phyloP scores from a whole-genome alignment of 805 yeast genomes.

The Candida xyloterini region DNA sequence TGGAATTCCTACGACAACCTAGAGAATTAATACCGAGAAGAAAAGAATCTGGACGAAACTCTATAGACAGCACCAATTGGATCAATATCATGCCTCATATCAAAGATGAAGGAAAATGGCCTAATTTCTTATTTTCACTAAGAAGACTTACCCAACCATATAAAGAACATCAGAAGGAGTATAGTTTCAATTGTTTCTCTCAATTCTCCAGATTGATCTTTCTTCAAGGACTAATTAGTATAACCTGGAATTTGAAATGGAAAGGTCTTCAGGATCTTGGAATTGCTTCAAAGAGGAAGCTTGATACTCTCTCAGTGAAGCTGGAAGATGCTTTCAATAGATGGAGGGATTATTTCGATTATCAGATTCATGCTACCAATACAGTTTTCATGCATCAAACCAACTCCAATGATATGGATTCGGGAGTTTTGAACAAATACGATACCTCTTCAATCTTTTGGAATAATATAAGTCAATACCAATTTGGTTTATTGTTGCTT shows the following conservation, averaged over 20 bases:
- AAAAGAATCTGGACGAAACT: slow-evolving; percentile 7
- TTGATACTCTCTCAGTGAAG: slow-evolving; percentile 29
- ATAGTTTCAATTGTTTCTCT: slow-evolving; percentile 34
- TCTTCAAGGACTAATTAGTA: slow-evolving; percentile 33
- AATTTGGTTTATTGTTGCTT: slow-evolving; percentile 13
- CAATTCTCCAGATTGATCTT: slow-evolving; percentile 37
- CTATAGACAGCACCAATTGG: slow-evolving; percentile 2
- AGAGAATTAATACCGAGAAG: slow-evolving; percentile 18
- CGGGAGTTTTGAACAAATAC: slow-evolving; percentile 28
- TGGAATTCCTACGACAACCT: slow-evolving; percentile 30
- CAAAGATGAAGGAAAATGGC: slow-evolving; percentile 35
- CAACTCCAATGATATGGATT: not conserved
- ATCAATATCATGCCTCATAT: slow-evolving; percentile 25
- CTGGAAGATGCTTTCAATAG: slow-evolving; percentile 33
- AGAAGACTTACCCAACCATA: slow-evolving; percentile 34
- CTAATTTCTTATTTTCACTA: slow-evolving; percentile 35
- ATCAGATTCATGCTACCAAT: slow-evolving; percentile 26
- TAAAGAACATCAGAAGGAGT: slow-evolving; percentile 31
- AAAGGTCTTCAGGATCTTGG: slow-evolving; percentile 33
- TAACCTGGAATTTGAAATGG: slow-evolving; percentile 14
- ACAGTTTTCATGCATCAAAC: slow-evolving; percentile 3
- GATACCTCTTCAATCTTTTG: slow-evolving; percentile 35
- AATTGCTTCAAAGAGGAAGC: slow-evolving; percentile 32
- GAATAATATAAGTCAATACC: slow-evolving; percentile 20
- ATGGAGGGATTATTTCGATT: slow-evolving; percentile 39